Base-by-base conservation (phyloP, 2,329 filamentous ascomycete species). In the Ceratocystis diversiconidia region DNA sequence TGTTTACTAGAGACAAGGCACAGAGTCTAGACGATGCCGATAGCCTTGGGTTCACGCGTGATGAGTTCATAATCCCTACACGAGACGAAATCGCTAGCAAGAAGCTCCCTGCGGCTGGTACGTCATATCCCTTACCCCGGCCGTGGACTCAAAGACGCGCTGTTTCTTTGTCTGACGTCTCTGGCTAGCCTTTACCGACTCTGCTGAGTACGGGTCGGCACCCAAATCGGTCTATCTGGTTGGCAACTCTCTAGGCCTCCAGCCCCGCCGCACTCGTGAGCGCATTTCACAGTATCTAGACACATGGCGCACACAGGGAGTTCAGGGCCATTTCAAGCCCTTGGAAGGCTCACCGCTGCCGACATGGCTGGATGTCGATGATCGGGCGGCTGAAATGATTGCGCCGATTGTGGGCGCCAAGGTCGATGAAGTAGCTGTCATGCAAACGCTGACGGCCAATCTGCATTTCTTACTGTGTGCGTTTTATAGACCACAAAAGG, bases 221-320 rank as follows among this genome's bases (percentile, higher is more conserved):
- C 43, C 60, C 28, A 65, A 67, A 66, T 73, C 74, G 67, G 86
- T 90, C 67, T 96, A 96, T 74, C 85, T 96, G 69, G 92, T 90
- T 70, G 92, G 92, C 66, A 95, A 96, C 77, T 95, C 90, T 0
- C 81, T 96, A 1, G 91, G 91, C 46, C 82, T 92, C 3, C 91
- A 96, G 73, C 90, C 92, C 57, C 82, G 80, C 66, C 73, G 73
- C 64, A 75, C 73, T n/a, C 79, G 79, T 32, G 84, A 83, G 1
- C 79, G 80, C 61, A 78, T 94, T 68, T 78, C 84, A 65, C 80
- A 83, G 30, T 89, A 92, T 70, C 80, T 94, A 2, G 80, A 85
- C 61, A 89, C 88, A 8, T 95, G 90, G 90, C 85, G 85, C 1
- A 85, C 84, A 0, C 87, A 92, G 70, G 90, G 86, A 25, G 90